Evolutionary conservation across 169 alveolate genomes (phyloP), one percentile per base, ranked within the genome.

Genomic region (Plasmodium malariae): DNA sequence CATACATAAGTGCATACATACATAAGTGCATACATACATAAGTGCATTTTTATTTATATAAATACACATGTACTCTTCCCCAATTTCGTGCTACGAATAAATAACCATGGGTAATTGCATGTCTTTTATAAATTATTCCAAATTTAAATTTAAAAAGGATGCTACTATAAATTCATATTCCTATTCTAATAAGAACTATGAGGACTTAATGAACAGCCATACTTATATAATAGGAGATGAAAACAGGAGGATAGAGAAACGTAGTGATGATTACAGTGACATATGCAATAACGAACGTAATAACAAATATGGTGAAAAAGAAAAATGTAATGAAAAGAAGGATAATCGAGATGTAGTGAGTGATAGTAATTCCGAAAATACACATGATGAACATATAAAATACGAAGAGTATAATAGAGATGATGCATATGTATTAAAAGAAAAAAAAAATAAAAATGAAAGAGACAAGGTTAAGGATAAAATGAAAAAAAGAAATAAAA

Each of bases 41-140:
- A n/a, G n/a, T n/a, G n/a, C n/a, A n/a, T n/a, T n/a, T n/a, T n/a
- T n/a, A n/a, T n/a, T n/a, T n/a, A n/a, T n/a, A n/a, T n/a, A n/a
- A n/a, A n/a, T n/a, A n/a, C n/a, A n/a, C n/a, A n/a, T n/a, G n/a
- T n/a, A n/a, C n/a, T n/a, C n/a, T n/a, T n/a, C n/a, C n/a, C n/a
- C n/a, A n/a, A n/a, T n/a, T n/a, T n/a, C n/a, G n/a, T n/a, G n/a
- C n/a, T n/a, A n/a, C n/a, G n/a, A n/a, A n/a, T 28, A 14, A 9
- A 59, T 36, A 74, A 60, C 62, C 51, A 74, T 74, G 88, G 88
- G 88, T 34, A 74, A 74, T 65, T 74, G 88, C 49, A 74, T 74
- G 30, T 59, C 88, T 6, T 49, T 74, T 65, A 57, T 74, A 59
- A 57, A 36, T 74, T 37, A 24, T 65, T 60, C 74, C 14, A 74